phyloP scores from a whole-genome alignment of 108 stramenopile genomes.

The Pinguiococcus pyrenoidosus region DNA sequence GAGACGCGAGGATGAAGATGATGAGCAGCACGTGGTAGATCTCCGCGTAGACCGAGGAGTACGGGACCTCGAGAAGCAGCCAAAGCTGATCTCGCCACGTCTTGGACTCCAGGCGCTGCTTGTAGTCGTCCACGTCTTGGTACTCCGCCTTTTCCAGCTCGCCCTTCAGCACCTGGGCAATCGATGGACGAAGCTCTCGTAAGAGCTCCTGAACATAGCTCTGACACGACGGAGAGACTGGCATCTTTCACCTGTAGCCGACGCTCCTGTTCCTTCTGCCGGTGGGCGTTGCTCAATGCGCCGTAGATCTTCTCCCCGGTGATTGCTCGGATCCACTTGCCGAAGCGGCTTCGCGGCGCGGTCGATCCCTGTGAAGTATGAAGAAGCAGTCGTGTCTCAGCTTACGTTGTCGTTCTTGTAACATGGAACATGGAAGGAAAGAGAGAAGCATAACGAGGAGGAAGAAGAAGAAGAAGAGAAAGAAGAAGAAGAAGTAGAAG shows the following conservation, averaged over 20 bases:
- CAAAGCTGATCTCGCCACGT: background rate
- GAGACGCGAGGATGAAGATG: background rate
- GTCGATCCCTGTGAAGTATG: background rate
- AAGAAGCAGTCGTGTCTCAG: background rate
- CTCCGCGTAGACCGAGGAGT: background rate
- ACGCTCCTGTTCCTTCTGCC: background rate
- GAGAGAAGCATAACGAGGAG: constrained; percentile 1
- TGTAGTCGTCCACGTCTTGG: background rate
- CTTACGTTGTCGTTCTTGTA: too few species aligned
- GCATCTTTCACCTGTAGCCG: background rate
- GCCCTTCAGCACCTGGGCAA: background rate
- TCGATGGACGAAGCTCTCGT: constrained; percentile 2
- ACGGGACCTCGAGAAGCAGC: constrained; percentile 3
- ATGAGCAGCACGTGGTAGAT: background rate
- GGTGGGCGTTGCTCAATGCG: background rate
- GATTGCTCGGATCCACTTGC: background rate
- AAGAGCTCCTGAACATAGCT: background rate
- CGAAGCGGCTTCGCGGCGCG: background rate
- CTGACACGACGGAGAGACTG: too few species aligned
- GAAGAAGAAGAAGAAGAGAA: constrained; percentile 5
- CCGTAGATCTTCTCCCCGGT: background rate
- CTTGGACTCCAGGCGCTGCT: background rate
- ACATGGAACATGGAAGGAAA: background rate
- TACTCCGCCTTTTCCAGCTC: background rate
- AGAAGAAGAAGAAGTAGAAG: background rate